Percentiles rank a stretch among this genome's conserved stretches.
Evolutionary conservation across 352 stramenopile genomes (phyloP).

Genomic region (Blastocystis sp.): DNA sequence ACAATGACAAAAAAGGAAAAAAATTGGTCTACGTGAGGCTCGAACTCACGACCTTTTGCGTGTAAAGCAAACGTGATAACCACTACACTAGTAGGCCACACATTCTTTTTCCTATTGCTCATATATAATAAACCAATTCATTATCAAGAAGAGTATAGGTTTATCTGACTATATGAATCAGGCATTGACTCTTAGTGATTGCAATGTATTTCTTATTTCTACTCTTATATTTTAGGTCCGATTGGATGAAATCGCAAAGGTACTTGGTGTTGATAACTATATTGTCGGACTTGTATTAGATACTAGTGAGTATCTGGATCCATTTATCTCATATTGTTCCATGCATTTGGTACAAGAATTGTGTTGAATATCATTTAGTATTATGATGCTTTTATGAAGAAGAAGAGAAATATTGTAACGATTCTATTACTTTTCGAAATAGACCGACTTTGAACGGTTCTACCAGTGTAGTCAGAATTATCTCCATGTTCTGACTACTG

Average conservation of each 20-base stretch:
- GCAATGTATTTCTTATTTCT: no score
- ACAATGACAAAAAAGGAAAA: neutral
- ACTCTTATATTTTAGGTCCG: no score
- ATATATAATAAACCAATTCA: neutral
- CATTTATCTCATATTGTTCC: no score
- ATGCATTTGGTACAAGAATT: no score
- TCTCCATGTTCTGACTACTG: neutral
- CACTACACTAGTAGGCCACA: constrained; percentile 53
- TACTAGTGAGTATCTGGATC: no score
- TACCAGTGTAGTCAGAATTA: neutral
- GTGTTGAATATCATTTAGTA: no score
- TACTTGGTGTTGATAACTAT: no score
- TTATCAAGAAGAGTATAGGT: no score
- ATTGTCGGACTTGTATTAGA: no score
- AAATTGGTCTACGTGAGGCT: constrained; percentile 59
- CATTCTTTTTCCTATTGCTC: neutral
- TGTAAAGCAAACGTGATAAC: constrained; percentile 61
- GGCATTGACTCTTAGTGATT: no score
- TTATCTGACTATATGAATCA: no score
- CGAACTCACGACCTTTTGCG: constrained; percentile 57
- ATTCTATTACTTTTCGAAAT: neutral
- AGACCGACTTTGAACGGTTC: neutral
- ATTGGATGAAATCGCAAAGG: no score
- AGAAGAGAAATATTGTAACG: neutral
- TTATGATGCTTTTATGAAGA: neutral